These are phyloP conservation scores for Raffaelea albimanens DNA, from an alignment of 2,329 filamentous ascomycete genomes.

Conservation along the genomic window DNA sequence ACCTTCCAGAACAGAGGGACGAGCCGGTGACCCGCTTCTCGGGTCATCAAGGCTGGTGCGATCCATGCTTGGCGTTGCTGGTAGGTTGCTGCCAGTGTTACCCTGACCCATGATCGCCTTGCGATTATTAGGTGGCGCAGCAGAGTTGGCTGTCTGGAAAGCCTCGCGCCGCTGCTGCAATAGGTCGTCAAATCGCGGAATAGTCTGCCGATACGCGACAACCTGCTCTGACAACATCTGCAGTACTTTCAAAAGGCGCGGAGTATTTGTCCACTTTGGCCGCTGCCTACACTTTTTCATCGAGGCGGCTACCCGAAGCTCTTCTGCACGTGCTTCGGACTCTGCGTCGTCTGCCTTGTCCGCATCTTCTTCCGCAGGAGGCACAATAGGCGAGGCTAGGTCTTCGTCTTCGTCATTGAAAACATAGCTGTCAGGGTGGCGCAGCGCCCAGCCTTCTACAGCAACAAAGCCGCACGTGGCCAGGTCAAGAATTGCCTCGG, in stretches of 20 bases:
- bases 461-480: slow-evolving; percentile 77
- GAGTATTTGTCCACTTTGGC: slow-evolving; percentile 43
- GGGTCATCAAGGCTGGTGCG: slow-evolving; percentile 34
- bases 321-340: background rate
- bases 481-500: slow-evolving; percentile 72
- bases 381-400: background rate
- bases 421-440: slow-evolving; percentile 56
- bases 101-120: background rate
- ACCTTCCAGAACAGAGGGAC: slow-evolving; percentile 47
- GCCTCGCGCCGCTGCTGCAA: slow-evolving; percentile 56
- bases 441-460: slow-evolving; percentile 83
- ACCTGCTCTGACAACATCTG: slow-evolving; percentile 54
- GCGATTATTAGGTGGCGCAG: slow-evolving; percentile 1
- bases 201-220: slow-evolving; percentile 47
- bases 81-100: slow-evolving; percentile 8
- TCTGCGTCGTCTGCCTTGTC: slow-evolving; percentile 30
- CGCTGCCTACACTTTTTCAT: slow-evolving; percentile 43
- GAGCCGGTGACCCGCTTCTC: slow-evolving; percentile 40
- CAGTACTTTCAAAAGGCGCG: slow-evolving; percentile 47
- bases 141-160: slow-evolving; percentile 48
- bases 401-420: slow-evolving; percentile 36
- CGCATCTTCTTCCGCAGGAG: background rate
- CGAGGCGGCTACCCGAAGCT: slow-evolving; percentile 22
- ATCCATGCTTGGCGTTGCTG: slow-evolving; percentile 23
- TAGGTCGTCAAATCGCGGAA: slow-evolving; percentile 65